Evolutionary conservation across 768 basidiomycete genomes (phyloP).

Genomic region (Russula olivacea): DNA sequence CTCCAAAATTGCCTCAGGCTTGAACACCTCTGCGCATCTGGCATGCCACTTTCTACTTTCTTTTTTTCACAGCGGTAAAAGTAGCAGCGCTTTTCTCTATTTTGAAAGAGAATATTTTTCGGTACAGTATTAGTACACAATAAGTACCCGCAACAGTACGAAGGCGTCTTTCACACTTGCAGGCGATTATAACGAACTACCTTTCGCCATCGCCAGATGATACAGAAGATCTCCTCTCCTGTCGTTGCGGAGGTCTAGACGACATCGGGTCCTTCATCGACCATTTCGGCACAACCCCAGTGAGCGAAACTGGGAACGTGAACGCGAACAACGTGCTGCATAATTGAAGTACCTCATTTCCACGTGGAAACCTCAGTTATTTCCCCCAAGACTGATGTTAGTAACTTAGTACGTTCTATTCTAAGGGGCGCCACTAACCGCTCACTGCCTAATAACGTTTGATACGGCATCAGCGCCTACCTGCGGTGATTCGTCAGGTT

Average conservation of each 20-base stretch:
- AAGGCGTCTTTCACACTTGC: background rate
- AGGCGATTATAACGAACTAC: background rate
- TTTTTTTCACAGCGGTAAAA: too few species aligned
- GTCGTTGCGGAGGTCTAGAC: slow-evolving; percentile 83
- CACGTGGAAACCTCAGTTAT: too few species aligned
- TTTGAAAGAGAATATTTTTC: too few species aligned
- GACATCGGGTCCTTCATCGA: slow-evolving; percentile 64
- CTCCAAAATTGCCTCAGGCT: too few species aligned
- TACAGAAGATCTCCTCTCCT: slow-evolving; percentile 73
- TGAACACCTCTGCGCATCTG: too few species aligned
- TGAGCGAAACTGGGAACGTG: slow-evolving; percentile 57
- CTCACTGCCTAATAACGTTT: background rate
- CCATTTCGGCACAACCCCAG: slow-evolving; percentile 45
- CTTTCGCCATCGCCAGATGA: slow-evolving; percentile 38
- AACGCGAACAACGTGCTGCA: slow-evolving; percentile 77
- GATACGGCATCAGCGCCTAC: background rate
- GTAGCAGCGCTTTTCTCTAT: too few species aligned
- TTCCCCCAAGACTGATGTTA: too few species aligned
- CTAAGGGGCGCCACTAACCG: background rate
- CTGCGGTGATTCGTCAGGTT: background rate
- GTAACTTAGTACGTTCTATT: too few species aligned
- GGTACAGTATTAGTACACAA: too few species aligned
- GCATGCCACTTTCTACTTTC: too few species aligned
- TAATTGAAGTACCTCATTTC: slow-evolving; percentile 31
- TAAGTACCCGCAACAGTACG: too few species aligned